Evolutionary conservation across 768 basidiomycete genomes (phyloP), one percentile per base, ranked within the genome.

Genomic region (Daedaleopsis sinensis): DNA sequence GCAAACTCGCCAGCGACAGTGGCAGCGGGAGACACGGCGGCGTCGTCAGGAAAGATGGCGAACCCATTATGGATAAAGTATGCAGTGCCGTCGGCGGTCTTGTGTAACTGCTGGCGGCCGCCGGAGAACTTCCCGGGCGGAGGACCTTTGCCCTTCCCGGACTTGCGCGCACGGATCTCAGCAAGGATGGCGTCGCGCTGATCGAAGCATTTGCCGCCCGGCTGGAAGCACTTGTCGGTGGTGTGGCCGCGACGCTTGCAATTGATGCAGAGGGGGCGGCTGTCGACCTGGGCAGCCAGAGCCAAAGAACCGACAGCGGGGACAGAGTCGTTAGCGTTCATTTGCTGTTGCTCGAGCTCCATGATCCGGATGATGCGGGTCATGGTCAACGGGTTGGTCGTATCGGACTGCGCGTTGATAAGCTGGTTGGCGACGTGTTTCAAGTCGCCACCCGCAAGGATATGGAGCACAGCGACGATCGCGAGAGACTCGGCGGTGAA

Each of bases 401-500:
- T 15, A 7, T 32, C 27, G 16, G 56, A 50, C 27, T 13, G 47
- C 6, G n/a, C 48, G 19, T 18, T 50, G 56, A 12, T n/a, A 2
- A 46, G 3, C 9, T 9, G n/a, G 18, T 18, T 46, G 8, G 44
- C 44, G 44, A 57, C 3, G 21, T 50, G 1, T 1, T 39, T 39
- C 7, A 52, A 18, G 10, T 10, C 15, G 7, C 35, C 35, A 5
- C 50, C 27, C 3, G 3, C 7, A n/a, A 58, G 42, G 50, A 58
- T 52, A 11, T 52, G 24, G 3, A 58, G 43, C 0, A 52, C 11
- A 1, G 51, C 32, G n/a, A 52, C 57, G n/a, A 52, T 19, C 8
- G 57, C 39, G n/a, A 58, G 57, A 12, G 57, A 44, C 4, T 58
- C 50, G 42, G 43, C 50, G 16, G 19, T 1, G 18, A 58, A 43